Base-by-base conservation (phyloP, 2,329 filamentous ascomycete species). In the Arthroderma uncinatum region DNA sequence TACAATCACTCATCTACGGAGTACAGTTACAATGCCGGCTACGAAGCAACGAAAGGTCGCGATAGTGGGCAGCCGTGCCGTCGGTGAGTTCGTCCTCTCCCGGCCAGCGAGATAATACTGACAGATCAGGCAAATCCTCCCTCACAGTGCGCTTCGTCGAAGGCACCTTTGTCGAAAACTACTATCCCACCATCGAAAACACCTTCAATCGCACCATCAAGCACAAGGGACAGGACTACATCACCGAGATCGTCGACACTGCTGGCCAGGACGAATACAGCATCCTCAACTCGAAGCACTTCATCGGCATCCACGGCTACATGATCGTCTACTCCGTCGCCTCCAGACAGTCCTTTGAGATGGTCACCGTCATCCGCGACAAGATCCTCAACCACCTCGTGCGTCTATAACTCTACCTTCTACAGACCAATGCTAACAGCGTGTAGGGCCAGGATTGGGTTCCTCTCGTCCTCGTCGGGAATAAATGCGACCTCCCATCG, bases 211-310 rank as follows among this genome's bases (percentile, higher is more conserved):
- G 95, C 73, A 85, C 90, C 64, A 95, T 98, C 71, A 87, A 89
- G 66, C 86, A 87, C 73, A 95, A 93, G 74, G 86, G 87, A 54
- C 89, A 96, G 73, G 93, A 97, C 63, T 98, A 85, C 73, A 84
- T 88, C 54, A 95, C 91, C 10, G 93, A 98, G 76, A 97, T 98
- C 67, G 93, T 98, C 71, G 93, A 98, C 71, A 98, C 93, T 28
- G 93, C 93, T 55, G 93, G 93, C 60, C 91, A 95, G 86, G 93
- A 98, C 78, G 93, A 98, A 74, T 98, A 98, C 78, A 95, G 89
- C 70, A 96, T 97, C 63, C 79, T 98, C 61, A 97, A 96, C 74
- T 95, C 89, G 61, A 97, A 97, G 77, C 92, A 97, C 71, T 97
- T 97, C 68, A 97, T 98, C 71, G 93, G 93, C 62, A 97, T 97